Evolutionary conservation across 139 green algal species (phyloP).

Genomic region (Volvox africanus): DNA sequence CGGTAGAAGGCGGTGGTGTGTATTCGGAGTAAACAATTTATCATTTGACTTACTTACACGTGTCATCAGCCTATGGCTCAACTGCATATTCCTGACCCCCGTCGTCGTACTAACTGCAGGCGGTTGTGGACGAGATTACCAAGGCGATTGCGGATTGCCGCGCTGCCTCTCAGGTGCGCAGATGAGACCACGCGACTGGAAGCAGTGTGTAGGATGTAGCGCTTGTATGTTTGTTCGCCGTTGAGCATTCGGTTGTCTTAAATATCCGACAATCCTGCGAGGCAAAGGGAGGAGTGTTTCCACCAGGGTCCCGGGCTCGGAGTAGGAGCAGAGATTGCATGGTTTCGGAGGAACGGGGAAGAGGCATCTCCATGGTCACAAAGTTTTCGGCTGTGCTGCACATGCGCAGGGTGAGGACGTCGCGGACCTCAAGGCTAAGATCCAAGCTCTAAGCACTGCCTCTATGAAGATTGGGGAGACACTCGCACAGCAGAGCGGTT

Average conservation of each 20-base stretch:
- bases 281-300: too few relatives aligned
- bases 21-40: not conserved
- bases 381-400: not conserved
- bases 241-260: too few relatives aligned
- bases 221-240: too few relatives aligned
- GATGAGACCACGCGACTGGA: too few relatives aligned
- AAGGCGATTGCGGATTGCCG: constrained; percentile 83
- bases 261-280: too few relatives aligned
- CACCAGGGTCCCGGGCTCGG: too few relatives aligned
- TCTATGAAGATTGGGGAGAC: constrained; percentile 98
- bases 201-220: too few relatives aligned
- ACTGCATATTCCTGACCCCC: not conserved
- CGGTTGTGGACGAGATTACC: constrained; percentile 91
- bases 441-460: constrained; percentile 85
- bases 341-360: too few relatives aligned
- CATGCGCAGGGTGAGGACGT: constrained; percentile 70
- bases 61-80: too few relatives aligned
- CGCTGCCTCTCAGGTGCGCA: constrained; percentile 58
- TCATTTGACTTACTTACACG: too few relatives aligned
- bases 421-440: constrained; percentile 77
- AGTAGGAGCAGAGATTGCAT: too few relatives aligned
- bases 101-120: constrained; percentile 59
- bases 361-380: too few relatives aligned
- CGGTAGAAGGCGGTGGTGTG: not conserved
- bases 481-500: constrained; percentile 61